A percentile compares a stretch with the other conserved stretches of the same genome.
Evolutionary conservation across 2,329 filamentous ascomycete genomes (phyloP).

Genomic region (Hirsutella rhossiliensis): DNA sequence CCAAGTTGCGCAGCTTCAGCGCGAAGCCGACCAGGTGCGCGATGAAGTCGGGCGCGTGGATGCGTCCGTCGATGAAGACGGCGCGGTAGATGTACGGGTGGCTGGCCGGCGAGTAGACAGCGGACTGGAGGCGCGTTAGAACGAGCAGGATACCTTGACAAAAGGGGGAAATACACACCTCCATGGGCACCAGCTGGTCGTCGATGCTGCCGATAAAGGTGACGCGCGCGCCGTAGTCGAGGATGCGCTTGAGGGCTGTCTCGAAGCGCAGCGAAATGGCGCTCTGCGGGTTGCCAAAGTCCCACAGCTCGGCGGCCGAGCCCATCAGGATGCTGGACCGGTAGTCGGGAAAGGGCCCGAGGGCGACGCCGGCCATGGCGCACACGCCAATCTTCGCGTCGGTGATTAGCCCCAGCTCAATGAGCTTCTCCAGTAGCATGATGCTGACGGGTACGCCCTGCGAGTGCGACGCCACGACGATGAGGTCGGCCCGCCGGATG

Average conservation of each 20-base stretch:
- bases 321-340: slow-evolving; percentile 82
- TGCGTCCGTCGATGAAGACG: slow-evolving; percentile 88
- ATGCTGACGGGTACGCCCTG: slow-evolving; percentile 90
- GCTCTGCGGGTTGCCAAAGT: slow-evolving; percentile 76
- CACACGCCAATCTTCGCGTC: slow-evolving; percentile 74
- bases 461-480: slow-evolving; percentile 86
- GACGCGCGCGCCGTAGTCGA: slow-evolving; percentile 70
- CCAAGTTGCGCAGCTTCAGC: slow-evolving; percentile 86
- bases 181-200: slow-evolving; percentile 88
- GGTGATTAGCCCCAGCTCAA: slow-evolving; percentile 76
- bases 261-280: slow-evolving; percentile 74
- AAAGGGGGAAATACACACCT: slow-evolving; percentile 35
- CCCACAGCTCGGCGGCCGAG: slow-evolving; percentile 87
- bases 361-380: slow-evolving; percentile 80
- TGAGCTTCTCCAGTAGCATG: slow-evolving; percentile 85
- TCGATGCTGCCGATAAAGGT: slow-evolving; percentile 92
- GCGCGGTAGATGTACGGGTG: slow-evolving; percentile 92
- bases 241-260: slow-evolving; percentile 57
- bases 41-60: slow-evolving; percentile 89
- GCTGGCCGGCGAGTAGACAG: slow-evolving; percentile 70
- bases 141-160: slow-evolving; percentile 9
- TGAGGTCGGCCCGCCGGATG: slow-evolving; percentile 75
- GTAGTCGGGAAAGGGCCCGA: slow-evolving; percentile 88
- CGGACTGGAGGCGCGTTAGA: slow-evolving; percentile 40
- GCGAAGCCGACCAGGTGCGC: slow-evolving; percentile 87